Base-by-base conservation (phyloP, 2,329 filamentous ascomycete species). In the Epicoccum sorghinum region DNA sequence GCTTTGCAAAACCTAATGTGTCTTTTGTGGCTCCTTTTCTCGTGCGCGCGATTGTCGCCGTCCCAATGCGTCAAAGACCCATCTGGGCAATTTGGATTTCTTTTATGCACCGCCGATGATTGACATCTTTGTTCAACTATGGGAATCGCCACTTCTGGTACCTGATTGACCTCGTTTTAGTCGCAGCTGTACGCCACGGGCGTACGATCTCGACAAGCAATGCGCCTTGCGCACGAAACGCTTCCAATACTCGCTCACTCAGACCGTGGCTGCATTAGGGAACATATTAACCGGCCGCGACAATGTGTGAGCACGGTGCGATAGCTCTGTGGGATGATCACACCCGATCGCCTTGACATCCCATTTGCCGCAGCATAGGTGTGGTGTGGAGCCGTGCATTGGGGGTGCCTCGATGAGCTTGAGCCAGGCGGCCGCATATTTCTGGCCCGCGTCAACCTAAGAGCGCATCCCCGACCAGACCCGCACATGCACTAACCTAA, bases 11-110 rank as follows among this genome's bases (percentile, higher is more conserved):
- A 69, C 64, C 69, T 69, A 70, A 70, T 61, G 61, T 62, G 65
- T 66, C 62, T 59, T 63, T 62, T 63, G 65, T 70, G 67, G 69
- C 64, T 69, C 64, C 58, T 59, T 55, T 58, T 46, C 60, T 54
- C 57, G 56, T 59, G 68, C 68, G 67, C 65, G 64, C 61, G 54
- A 62, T 62, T 61, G 61, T 66, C 57, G 62, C 66, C 65, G 62
- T 71, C 67, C 65, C 55, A 61, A 72, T 69, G 58, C 59, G 71
- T 73, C 72, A 68, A 68, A 9, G 70, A 70, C 61, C 64, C 61
- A 62, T 54, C 55, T 61, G 56, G 52, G 58, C 53, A 59, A 61
- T 60, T 29, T 49, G 59, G 60, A 55, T 42, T 65, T 65, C 27
- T 29, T 68, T 38, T 70, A 72, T 73, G 70, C 71, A 66, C 55